These are phyloP conservation scores for Acer yangbiense DNA, from an alignment of 345 rosid genomes.

Conservation along the genomic window DNA sequence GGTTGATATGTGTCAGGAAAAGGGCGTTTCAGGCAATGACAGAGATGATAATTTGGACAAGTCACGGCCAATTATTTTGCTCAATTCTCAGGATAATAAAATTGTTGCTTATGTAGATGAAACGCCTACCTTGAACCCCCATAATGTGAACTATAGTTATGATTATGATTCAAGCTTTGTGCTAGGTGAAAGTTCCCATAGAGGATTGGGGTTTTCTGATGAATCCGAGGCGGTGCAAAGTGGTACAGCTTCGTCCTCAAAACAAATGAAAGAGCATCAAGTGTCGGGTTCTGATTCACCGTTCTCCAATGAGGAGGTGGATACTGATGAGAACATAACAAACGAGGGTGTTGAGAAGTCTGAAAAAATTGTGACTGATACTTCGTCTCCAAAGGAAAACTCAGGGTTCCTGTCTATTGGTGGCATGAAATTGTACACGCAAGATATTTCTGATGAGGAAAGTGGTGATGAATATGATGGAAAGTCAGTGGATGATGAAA, in stretches of 20 bases:
- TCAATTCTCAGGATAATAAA: conserved; percentile 45
- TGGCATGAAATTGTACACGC: conserved; percentile 68
- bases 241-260: conserved; percentile 48
- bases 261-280: conserved; percentile 41
- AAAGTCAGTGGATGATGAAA: conserved; percentile 38
- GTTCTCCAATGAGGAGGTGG: conserved; percentile 36
- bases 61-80: conserved; percentile 44
- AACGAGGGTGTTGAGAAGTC: conserved; percentile 31
- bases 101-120: conserved; percentile 69
- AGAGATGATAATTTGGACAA: conserved; percentile 24
- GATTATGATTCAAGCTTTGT: conserved; percentile 64
- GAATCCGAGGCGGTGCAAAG: conserved; percentile 49
- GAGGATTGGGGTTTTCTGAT: conserved; percentile 64
- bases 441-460: conserved; percentile 69
- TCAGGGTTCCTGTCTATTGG: conserved; percentile 82
- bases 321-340: conserved; percentile 29
- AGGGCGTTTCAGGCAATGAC: conserved; percentile 8
- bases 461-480: conserved; percentile 50
- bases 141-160: conserved; percentile 42
- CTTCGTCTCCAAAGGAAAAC: conserved; percentile 44
- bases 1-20: conserved; percentile 34
- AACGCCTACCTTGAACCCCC: conserved; percentile 41
- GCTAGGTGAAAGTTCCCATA: conserved; percentile 61
- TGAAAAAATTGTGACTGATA: conserved; percentile 38
- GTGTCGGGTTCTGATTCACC: conserved; percentile 33